Percentiles rank a stretch among this genome's conserved stretches.
These are phyloP conservation scores for Kalanchoe fedtschenkoi DNA, from an alignment of 164 flowering plant genomes.

Conservation along the genomic window DNA sequence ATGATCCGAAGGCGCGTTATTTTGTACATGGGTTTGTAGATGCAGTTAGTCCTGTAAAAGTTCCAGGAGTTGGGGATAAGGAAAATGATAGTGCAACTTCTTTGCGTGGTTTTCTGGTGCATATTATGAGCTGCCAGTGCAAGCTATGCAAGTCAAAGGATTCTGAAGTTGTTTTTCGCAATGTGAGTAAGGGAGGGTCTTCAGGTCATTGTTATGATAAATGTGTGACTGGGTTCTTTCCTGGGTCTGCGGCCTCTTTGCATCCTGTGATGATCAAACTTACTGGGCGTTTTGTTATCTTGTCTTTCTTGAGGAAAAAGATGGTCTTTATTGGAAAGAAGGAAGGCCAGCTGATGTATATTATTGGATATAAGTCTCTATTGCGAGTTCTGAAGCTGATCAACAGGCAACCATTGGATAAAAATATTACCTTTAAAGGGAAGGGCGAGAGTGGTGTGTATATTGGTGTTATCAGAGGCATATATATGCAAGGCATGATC, in stretches of 20 bases:
- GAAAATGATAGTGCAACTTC: constrained; percentile 10
- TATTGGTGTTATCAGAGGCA: constrained; percentile 60
- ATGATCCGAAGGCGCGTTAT: constrained; percentile 17
- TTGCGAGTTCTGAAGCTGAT: constrained; percentile 23
- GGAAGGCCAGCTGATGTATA: constrained; percentile 39
- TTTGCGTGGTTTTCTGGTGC: constrained; percentile 50
- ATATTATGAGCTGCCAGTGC: constrained; percentile 51
- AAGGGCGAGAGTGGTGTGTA: constrained; percentile 41
- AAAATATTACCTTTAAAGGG: constrained; percentile 19
- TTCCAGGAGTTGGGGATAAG: constrained; percentile 40
- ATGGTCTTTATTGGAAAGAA: constrained; percentile 40
- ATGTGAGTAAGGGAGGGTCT: constrained; percentile 7
- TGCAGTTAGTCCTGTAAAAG: constrained; percentile 55
- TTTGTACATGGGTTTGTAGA: constrained; percentile 36
- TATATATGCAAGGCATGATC: constrained; percentile 68
- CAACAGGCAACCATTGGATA: background rate
- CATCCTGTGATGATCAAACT: constrained; percentile 50
- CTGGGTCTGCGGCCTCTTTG: constrained; percentile 47
- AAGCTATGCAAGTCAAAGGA: constrained; percentile 30
- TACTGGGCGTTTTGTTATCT: constrained; percentile 25
- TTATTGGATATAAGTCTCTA: constrained; percentile 33
- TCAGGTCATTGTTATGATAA: constrained; percentile 27
- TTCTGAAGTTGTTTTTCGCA: background rate
- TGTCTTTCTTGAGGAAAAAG: constrained; percentile 67
- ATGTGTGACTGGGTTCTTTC: constrained; percentile 36